A percentile compares a stretch with the other conserved stretches of the same genome.
Conservation (phyloP, 805 yeast species). For the Candida pini region DNA sequence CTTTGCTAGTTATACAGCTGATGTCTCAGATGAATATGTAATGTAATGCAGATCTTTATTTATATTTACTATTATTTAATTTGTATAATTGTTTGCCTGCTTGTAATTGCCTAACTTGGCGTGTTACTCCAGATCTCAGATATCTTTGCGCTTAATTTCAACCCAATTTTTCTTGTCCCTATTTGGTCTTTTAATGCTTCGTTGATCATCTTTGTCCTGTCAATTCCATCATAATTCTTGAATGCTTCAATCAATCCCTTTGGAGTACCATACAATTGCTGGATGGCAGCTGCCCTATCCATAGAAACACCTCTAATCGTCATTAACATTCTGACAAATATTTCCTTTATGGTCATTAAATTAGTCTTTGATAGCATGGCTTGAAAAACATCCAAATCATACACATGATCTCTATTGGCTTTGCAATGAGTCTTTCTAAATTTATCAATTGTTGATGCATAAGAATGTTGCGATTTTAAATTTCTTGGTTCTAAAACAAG, state of each 20-base stretch:
- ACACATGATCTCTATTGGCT: constrained; percentile 34
- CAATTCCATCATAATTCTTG: constrained; percentile 20
- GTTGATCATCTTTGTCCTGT: constrained; percentile 27
- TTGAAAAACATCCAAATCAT: constrained; percentile 53
- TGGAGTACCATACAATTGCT: constrained; percentile 68
- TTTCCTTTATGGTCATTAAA: constrained; percentile 66
- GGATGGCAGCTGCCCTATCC: constrained; percentile 80
- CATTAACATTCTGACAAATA: constrained; percentile 72
- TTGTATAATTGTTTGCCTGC: no score
- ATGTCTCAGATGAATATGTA: no score
- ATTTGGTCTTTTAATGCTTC: constrained; percentile 35
- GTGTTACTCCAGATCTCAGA: constrained; percentile 59
- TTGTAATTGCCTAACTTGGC: no score
- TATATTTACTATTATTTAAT: no score
- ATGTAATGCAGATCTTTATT: no score
- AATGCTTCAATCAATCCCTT: constrained; percentile 47
- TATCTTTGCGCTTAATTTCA: constrained; percentile 44
- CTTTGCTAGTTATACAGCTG: no score
- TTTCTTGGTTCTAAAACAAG: constrained; percentile 48
- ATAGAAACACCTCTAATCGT: constrained; percentile 74
- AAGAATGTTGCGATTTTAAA: constrained; percentile 46
- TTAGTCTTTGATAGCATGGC: constrained; percentile 64
- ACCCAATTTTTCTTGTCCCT: constrained; percentile 48
- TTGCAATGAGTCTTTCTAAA: constrained; percentile 31
- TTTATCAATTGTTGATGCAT: constrained; percentile 32